Percentiles rank a stretch among this genome's conserved stretches.
Conservation (phyloP, 2,329 filamentous ascomycete species). For the Ambrosiella xylebori region DNA sequence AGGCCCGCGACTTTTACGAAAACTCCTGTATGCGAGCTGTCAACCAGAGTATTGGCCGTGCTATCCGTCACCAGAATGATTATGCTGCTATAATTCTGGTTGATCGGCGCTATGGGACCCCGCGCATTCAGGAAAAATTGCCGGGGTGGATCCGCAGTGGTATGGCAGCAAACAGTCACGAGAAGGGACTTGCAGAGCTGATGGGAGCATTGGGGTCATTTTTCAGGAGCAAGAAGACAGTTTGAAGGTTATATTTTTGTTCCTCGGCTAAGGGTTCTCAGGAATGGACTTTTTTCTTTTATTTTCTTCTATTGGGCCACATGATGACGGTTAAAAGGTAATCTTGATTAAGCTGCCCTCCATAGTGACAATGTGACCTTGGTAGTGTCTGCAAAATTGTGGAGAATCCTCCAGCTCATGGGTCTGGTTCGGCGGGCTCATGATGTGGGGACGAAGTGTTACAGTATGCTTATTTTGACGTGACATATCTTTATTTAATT, state of each 20-base stretch:
- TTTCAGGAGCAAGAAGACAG: conserved; percentile 33
- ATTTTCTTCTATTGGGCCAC: neutral
- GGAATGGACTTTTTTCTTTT: neutral
- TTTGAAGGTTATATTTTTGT: neutral
- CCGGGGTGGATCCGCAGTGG: conserved; percentile 76
- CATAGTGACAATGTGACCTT: neutral
- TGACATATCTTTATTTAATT: neutral
- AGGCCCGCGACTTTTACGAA: conserved; percentile 69
- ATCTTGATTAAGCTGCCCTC: neutral
- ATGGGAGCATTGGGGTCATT: conserved; percentile 42
- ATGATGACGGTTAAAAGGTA: neutral
- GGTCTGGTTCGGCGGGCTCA: neutral
- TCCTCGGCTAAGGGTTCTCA: neutral
- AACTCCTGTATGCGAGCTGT: conserved; percentile 94
- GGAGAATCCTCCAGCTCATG: neutral
- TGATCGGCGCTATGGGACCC: conserved; percentile 60
- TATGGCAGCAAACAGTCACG: conserved; percentile 33
- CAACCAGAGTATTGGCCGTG: conserved; percentile 88
- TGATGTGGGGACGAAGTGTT: neutral
- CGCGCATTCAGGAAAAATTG: conserved; percentile 59
- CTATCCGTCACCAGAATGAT: conserved; percentile 73
- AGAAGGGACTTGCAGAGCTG: conserved; percentile 35
- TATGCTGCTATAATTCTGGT: conserved; percentile 81
- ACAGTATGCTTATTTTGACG: neutral
- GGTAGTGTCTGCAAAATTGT: neutral